Percentiles rank a stretch among this genome's conserved stretches.
phyloP scores from a whole-genome alignment of 176 grass and related monocot genomes.

The Musa itinerans region DNA sequence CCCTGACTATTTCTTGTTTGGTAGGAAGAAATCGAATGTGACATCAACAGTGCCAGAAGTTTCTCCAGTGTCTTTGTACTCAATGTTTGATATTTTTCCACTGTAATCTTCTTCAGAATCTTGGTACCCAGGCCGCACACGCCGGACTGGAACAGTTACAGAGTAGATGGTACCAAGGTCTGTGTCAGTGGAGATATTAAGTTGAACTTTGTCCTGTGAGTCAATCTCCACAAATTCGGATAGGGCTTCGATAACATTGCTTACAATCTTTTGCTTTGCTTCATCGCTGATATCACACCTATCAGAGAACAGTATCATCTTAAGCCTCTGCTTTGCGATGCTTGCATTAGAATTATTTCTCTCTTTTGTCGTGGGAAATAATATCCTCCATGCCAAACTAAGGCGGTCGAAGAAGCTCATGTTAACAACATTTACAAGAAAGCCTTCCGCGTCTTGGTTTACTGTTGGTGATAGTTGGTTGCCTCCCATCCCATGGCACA shows the following conservation, averaged over 20 bases:
- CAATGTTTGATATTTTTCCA: slow-evolving; percentile 67
- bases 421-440: slow-evolving; percentile 52
- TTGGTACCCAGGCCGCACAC: slow-evolving; percentile 85
- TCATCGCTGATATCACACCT: slow-evolving; percentile 82
- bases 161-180: slow-evolving; percentile 81
- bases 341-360: slow-evolving; percentile 72
- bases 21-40: slow-evolving; percentile 79
- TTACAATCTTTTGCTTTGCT: slow-evolving; percentile 92
- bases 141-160: slow-evolving; percentile 68
- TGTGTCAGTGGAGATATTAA: slow-evolving; percentile 74
- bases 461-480: slow-evolving; percentile 36
- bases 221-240: slow-evolving; percentile 95
- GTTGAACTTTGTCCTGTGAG: slow-evolving; percentile 73
- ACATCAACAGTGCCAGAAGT: slow-evolving; percentile 59
- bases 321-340: slow-evolving; percentile 87
- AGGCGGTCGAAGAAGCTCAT: slow-evolving; percentile 73
- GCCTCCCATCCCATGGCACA: slow-evolving; percentile 28
- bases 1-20: slow-evolving; percentile 36
- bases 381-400: slow-evolving; percentile 71
- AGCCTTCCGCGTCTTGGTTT: slow-evolving; percentile 56
- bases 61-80: slow-evolving; percentile 88
- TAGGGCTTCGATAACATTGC: slow-evolving; percentile 47
- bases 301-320: slow-evolving; percentile 95
- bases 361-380: slow-evolving; percentile 50
- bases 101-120: slow-evolving; percentile 86